phyloP scores from a whole-genome alignment of 192 early-diverging fungal genomes.

The Diversispora epigaea region DNA sequence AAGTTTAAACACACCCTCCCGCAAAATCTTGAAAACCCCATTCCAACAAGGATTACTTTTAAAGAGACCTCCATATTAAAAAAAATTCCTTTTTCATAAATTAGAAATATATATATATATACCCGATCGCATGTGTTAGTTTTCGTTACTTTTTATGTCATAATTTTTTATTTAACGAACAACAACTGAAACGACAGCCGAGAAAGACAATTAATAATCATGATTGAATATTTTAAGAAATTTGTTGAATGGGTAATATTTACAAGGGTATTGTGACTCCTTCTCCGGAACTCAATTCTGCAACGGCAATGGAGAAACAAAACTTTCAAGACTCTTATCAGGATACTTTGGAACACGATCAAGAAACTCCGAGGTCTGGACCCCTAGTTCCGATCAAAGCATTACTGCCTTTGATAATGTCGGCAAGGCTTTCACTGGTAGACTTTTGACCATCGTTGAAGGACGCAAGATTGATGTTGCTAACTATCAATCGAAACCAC shows the following conservation, averaged over 20 bases:
- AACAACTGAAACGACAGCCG: no score
- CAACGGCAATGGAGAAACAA: neutral
- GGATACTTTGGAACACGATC: neutral
- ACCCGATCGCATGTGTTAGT: neutral
- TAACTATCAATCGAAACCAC: conserved; percentile 21
- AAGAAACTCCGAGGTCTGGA: neutral
- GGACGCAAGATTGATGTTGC: conserved; percentile 27
- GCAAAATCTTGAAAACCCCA: neutral
- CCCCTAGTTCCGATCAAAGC: neutral
- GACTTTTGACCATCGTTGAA: conserved; percentile 26
- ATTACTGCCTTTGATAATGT: conserved; percentile 24
- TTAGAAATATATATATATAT: neutral
- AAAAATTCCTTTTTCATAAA: neutral
- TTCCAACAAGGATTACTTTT: neutral
- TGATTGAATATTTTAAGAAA: neutral
- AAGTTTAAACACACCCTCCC: neutral
- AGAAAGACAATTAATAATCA: neutral
- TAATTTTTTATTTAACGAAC: no score
- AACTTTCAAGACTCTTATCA: neutral
- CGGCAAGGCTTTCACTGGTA: conserved; percentile 1
- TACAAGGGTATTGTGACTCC: neutral
- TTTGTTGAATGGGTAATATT: neutral
- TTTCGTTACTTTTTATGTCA: no score
- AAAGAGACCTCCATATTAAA: neutral
- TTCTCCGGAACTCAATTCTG: conserved; percentile 5